phyloP scores from a whole-genome alignment of 2,329 filamentous ascomycete species.

The Coniochaeta ligniaria region DNA sequence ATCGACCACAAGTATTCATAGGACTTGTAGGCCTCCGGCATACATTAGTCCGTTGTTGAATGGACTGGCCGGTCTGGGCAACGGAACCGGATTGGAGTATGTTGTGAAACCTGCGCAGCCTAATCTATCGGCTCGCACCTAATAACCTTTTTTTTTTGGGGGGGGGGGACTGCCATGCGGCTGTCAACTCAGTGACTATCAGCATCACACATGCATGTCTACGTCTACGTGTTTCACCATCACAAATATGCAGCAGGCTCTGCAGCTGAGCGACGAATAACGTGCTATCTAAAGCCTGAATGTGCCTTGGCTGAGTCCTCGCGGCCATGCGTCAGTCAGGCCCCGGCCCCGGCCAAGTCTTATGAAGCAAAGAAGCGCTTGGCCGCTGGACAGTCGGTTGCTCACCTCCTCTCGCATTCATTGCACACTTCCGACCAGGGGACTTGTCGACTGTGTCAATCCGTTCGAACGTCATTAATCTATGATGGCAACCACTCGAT shows the following conservation, averaged over 20 bases:
- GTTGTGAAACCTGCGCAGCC: too few species aligned
- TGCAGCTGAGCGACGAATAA: not conserved
- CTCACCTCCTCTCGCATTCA: not conserved
- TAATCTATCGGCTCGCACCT: too few species aligned
- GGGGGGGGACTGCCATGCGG: too few species aligned
- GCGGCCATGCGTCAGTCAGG: not conserved
- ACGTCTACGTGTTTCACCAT: not conserved
- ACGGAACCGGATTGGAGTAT: too few species aligned
- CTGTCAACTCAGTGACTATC: too few species aligned
- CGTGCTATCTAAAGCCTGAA: not conserved
- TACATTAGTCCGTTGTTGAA: too few species aligned
- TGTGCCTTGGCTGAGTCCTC: not conserved
- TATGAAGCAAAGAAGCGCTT: not conserved
- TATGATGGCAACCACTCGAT: not conserved
- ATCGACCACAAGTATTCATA: not conserved
- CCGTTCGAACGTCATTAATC: not conserved
- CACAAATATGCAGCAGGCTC: not conserved
- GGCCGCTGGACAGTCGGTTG: not conserved
- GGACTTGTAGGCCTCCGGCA: not conserved
- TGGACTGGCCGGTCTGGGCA: too few species aligned
- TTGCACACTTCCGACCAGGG: not conserved
- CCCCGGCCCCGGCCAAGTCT: not conserved
- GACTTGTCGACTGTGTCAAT: too few species aligned
- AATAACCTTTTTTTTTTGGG: too few species aligned
- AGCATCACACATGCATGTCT: not conserved